Base-by-base conservation (phyloP, 768 basidiomycete species). In the Leccinum subtestaceum region DNA sequence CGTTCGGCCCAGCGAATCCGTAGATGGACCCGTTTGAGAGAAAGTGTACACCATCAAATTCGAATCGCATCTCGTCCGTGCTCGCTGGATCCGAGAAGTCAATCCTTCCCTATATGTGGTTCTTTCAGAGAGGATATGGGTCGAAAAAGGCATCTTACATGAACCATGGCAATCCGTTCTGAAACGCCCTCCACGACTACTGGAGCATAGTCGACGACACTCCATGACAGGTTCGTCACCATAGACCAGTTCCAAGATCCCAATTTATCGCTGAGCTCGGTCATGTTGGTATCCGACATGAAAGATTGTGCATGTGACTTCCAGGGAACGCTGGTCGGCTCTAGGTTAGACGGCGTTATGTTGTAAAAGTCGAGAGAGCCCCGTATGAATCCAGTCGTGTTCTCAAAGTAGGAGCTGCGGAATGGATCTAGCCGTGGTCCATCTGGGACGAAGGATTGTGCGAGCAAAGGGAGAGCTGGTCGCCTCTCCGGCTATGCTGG, bases 11-110 rank as follows among this genome's bases (percentile, higher is more conserved):
- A 17, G 86, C 88, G 52, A 90, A 78, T 2, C 88, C 91, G 65
- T 86, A 90, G n/a, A 94, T 81, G 0, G 88, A 81, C 0, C 91
- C 91, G 56, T 88, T 88, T 25, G 78, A 70, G 11, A 89, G 64
- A 67, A 91, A 86, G 70, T 93, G 91, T 23, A 93, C 77, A 1
- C 88, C 91, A 67, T 88, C 86, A 61, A 93, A 86, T 60, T 92
- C 88, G 2, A 92, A 73, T 34, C 82, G 78, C 46, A 91, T 70
- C 51, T 88, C 86, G 49, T 85, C 84, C 0, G 76, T 71, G 4
- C 71, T 80, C n/a, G 70, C 69, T 7, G 76, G 65, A 62, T 87
- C 81, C 13, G 78, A 79, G n/a, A 91, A 67, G 60, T 92, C 90
- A 23, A 91, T 77, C 61, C 82, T 85, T 36, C 90, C 91, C 90